Evolutionary conservation across 1,139 yeast species (phyloP), one percentile per base, ranked within the genome.

Genomic region (Hyphopichia buzzinii): DNA sequence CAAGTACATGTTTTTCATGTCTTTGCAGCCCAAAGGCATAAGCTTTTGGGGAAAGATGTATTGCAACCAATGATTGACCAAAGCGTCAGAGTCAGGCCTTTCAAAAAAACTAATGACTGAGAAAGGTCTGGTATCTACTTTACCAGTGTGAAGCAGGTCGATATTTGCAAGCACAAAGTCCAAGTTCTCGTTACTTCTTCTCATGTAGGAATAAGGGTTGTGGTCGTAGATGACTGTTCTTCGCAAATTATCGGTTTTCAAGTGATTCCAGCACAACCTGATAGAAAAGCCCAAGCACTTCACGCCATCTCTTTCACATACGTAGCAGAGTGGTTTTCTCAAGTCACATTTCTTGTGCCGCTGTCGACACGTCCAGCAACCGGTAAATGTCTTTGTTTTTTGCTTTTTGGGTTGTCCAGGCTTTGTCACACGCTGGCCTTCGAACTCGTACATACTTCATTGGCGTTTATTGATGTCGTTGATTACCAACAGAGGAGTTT

Each of bases 341-440:
- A 51, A 54, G 32, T 52, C 56, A 29, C 57, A 52, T 24, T 52
- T 52, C 35, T 50, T 50, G 35, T 52, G 57, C 35, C 47, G 48
- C 14, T 51, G 39, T 29, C 57, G 41, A 29, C 57, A 52, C 31
- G 45, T 47, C 22, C 50, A 37, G 29, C 57, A 52, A 4, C 57
- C 56, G 3, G 56, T 51, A 13, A 33, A 33, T 8, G 35, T 33
- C 22, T 33, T 33, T 4, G 35, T 33, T 26, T 33, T 33, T n/a
- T 27, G 31, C 17, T 22, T 33, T 31, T 29, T 29, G 31, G n/a
- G n/a, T n/a, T 12, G 12, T 11, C 14, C 14, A 26, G 30, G 8
- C 4, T 27, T 12, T 13, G 17, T 4, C 17, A n/a, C n/a, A n/a
- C n/a, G n/a, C n/a, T n/a, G n/a, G n/a, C n/a, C n/a, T n/a, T n/a